Conservation (phyloP, 306 rosid genomes). For the Inga laurina region DNA sequence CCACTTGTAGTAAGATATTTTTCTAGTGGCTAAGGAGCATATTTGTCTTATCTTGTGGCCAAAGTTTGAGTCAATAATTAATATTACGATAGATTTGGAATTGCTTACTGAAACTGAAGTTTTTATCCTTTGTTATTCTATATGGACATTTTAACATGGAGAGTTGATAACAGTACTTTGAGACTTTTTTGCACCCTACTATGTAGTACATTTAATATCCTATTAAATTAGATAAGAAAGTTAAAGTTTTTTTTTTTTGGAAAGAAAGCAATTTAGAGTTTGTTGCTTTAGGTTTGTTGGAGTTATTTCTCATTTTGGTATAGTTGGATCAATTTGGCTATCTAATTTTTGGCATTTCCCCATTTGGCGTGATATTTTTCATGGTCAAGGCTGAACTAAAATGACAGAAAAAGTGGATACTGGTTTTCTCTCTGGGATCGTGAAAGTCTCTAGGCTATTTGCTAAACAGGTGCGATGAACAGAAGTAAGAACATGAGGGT, state of each 20-base stretch:
- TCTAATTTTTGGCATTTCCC: too few relatives aligned
- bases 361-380: too few relatives aligned
- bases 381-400: too few relatives aligned
- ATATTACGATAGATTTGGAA: neutral
- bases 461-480: too few relatives aligned
- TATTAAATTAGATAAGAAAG: conserved; percentile 3
- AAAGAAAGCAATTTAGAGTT: neutral
- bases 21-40: neutral
- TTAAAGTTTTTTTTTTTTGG: neutral
- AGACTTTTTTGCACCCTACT: neutral
- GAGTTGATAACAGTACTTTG: neutral
- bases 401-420: too few relatives aligned
- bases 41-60: neutral
- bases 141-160: neutral
- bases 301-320: too few relatives aligned
- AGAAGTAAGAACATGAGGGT: too few relatives aligned
- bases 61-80: neutral
- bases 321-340: too few relatives aligned
- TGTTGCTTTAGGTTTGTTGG: too few relatives aligned
- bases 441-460: too few relatives aligned
- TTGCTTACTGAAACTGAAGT: neutral
- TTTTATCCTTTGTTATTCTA: neutral
- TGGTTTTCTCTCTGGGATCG: too few relatives aligned
- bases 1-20: neutral
- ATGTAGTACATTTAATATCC: conserved; percentile 4